Evolutionary conservation across 495 filamentous ascomycete genomes (phyloP), one percentile per base, ranked within the genome.

Genomic region (Aspergillus nanangensis): DNA sequence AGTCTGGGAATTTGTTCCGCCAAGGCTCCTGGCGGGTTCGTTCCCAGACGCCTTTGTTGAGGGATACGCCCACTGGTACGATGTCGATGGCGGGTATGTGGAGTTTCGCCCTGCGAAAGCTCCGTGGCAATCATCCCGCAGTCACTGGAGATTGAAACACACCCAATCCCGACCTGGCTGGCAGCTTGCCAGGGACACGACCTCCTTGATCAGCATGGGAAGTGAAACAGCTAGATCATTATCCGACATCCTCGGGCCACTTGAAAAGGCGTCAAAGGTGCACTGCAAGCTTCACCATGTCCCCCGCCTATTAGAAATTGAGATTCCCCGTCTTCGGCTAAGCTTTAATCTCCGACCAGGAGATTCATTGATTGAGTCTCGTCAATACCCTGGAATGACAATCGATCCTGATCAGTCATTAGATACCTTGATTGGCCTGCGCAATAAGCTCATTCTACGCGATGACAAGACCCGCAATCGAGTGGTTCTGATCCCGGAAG

Each of bases 61-160:
- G 4, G 50, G 73, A n/a, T 78, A 62, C 49, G 58, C 69, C 0
- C 81, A 86, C 47, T 86, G 82, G 81, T 62, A 82, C 14, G 60
- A 83, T 36, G 1, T 78, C 1, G 38, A 55, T 5, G 69, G 56
- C 0, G 52, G 51, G 0, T 38, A 46, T 3, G 42, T 85, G 4
- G 76, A 85, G 44, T 80, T 82, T 34, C 65, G 81, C 0, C 69
- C 72, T 1, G 15, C 44, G 1, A 45, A 55, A 0, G 15, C 60
- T 17, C 62, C 69, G 2, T 86, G 79, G 80, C 41, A 37, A 0
- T 50, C 54, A 18, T 51, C 40, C 4, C 56, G 51, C 10, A 19
- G 23, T 2, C 48, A 63, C 22, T 74, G 68, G 67, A 55, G 42
- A 49, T 34, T 72, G 23, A 29, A 27, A 31, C 39, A 23, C 24